Evolutionary conservation across 441 rosid species (phyloP), one percentile per base, ranked within the genome.

Genomic region (Cnidoscolus chayamansa): DNA sequence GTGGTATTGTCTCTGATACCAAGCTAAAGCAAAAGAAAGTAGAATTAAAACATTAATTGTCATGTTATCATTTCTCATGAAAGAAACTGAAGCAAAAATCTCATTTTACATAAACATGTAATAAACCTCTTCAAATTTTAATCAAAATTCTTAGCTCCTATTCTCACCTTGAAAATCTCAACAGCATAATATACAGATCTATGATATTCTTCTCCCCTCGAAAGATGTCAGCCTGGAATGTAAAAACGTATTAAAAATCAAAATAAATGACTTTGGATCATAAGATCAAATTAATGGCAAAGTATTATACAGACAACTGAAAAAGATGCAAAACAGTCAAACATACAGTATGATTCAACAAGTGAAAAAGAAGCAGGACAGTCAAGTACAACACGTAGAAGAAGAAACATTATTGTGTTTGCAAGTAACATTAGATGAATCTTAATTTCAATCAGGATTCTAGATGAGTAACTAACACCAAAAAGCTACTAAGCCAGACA

Each of bases 1-100:
- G 71, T 5, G 99, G 99, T 80, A 95, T 92, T 60, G 99, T 95
- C 86, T 95, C 99, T 7, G 87, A 80, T 59, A 87, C 97, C 92
- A 95, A 84, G 79, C 98, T 94, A 87, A 77, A 78, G 77, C 63
- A 78, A 74, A 65, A 78, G 15, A 74, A 3, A 79, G 75, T 40
- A 53, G 67, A 32, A 49, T 58, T 12, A 16, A 66, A 43, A 59
- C 7, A 30, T 53, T 63, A 51, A 10, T 17, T n/a, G 13, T 32
- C 53, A 62, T n/a, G 59, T 65, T 67, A 59, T 35, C 37, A 19
- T 58, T 67, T 50, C 47, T 35, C 65, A 66, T 58, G 51, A 59
- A 43, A n/a, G n/a, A 54, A 60, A 40, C n/a, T 20, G 31, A 25
- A 60, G 43, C 25, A 60, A 35, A 53, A 13, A 4, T 25, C 62